A percentile compares a stretch with the other conserved stretches of the same genome.
These are phyloP conservation scores for Sisymbrium irio DNA, from an alignment of 345 rosid species.

Conservation along the genomic window DNA sequence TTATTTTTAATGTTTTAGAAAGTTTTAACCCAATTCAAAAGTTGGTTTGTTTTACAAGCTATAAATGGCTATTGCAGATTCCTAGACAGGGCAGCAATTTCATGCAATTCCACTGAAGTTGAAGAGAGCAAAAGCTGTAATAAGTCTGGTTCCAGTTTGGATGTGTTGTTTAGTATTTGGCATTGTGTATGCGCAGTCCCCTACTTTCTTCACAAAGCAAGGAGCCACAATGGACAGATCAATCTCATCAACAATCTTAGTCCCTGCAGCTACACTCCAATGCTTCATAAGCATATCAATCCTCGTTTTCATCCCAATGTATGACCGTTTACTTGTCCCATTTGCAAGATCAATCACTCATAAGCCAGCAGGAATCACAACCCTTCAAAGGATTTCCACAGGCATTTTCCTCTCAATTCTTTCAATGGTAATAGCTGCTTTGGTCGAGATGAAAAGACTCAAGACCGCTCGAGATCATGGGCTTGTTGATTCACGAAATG, in stretches of 20 bases:
- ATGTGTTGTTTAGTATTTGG: conserved; percentile 48
- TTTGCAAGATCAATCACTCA: conserved; percentile 34
- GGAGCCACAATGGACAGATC: conserved; percentile 60
- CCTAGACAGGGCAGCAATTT: conserved; percentile 46
- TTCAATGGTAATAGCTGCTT: conserved; percentile 39
- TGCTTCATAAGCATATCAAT: conserved; percentile 46
- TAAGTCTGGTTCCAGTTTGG: conserved; percentile 58
- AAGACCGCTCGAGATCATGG: conserved; percentile 29
- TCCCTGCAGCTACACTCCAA: conserved; percentile 63
- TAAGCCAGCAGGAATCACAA: conserved; percentile 39
- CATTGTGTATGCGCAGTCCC: conserved; percentile 48
- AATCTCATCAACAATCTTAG: conserved; percentile 34
- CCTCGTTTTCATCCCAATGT: conserved; percentile 48
- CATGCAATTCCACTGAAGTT: conserved; percentile 41
- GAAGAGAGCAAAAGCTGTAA: conserved; percentile 52
- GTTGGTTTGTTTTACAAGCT: conserved; percentile 2
- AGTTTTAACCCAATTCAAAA: not conserved
- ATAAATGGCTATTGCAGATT: conserved; percentile 36
- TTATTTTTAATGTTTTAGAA: not conserved
- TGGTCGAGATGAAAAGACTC: conserved; percentile 41
- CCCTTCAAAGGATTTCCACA: conserved; percentile 40
- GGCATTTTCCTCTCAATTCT: conserved; percentile 36
- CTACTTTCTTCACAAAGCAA: conserved; percentile 65
- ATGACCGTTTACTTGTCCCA: conserved; percentile 53
- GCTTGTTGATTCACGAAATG: conserved; percentile 20